Conservation (phyloP, 2,329 filamentous ascomycete species). For the Beauveria varroae region DNA sequence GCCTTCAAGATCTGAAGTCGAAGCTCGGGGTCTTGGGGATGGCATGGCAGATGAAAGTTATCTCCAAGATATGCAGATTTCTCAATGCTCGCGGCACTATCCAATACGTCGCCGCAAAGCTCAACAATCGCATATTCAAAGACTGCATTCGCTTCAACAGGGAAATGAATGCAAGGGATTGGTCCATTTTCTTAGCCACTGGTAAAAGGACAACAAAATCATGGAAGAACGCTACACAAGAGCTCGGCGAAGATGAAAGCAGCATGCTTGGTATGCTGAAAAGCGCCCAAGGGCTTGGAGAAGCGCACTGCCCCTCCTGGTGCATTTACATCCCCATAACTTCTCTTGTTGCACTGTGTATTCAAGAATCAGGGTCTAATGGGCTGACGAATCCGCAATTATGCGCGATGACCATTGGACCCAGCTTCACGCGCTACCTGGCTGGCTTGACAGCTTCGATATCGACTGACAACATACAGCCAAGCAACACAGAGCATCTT, state of each 20-base stretch:
- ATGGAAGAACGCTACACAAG: neutral
- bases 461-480: slow-evolving; percentile 25
- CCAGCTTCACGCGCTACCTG: slow-evolving; percentile 29
- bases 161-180: slow-evolving; percentile 49
- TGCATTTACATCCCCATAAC: slow-evolving; percentile 27
- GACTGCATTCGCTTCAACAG: slow-evolving; percentile 54
- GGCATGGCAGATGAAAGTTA: slow-evolving; percentile 52
- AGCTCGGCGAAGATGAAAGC: neutral
- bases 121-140: slow-evolving; percentile 48
- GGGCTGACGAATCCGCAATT: slow-evolving; percentile 31
- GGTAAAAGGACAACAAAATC: slow-evolving; percentile 25
- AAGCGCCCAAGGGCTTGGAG: slow-evolving; percentile 8
- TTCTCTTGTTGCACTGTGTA: slow-evolving; percentile 23
- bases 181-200: slow-evolving; percentile 46
- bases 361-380: slow-evolving; percentile 19
- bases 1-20: slow-evolving; percentile 48
- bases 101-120: slow-evolving; percentile 49
- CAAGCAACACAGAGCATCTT: slow-evolving; percentile 25
- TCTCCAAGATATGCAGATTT: slow-evolving; percentile 51
- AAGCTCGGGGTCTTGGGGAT: slow-evolving; percentile 50
- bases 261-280: slow-evolving; percentile 14
- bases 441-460: slow-evolving; percentile 30
- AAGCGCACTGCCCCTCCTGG: slow-evolving; percentile 24
- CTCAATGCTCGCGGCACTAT: slow-evolving; percentile 48
- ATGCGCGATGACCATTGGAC: slow-evolving; percentile 28